Evolutionary conservation across 2,329 filamentous ascomycete species (phyloP).

Genomic region (Colletotrichum destructivum): DNA sequence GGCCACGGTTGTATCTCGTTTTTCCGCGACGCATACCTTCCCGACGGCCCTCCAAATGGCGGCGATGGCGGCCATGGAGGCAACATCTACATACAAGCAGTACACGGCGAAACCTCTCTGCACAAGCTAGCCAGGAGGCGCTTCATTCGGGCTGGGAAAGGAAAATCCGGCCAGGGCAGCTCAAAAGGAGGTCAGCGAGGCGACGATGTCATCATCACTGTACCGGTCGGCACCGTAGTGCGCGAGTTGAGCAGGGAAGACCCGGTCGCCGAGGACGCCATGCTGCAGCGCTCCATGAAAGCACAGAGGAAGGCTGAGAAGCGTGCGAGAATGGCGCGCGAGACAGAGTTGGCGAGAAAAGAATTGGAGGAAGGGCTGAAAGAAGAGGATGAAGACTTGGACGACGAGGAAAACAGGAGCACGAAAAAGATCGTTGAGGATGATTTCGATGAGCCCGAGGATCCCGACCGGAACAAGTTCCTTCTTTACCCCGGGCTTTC

Average conservation of each 20-base stretch:
- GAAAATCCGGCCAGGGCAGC: slow-evolving; percentile 85
- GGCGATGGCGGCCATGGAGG: slow-evolving; percentile 95
- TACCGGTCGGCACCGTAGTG: slow-evolving; percentile 93
- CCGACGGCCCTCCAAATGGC: slow-evolving; percentile 92
- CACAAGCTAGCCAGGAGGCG: slow-evolving; percentile 89
- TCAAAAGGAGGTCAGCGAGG: slow-evolving; percentile 83
- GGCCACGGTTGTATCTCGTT: slow-evolving; percentile 97
- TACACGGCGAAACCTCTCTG: slow-evolving; percentile 90
- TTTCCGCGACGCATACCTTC: slow-evolving; percentile 89
- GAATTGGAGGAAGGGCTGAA: slow-evolving; percentile 39
- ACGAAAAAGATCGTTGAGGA: slow-evolving; percentile 43
- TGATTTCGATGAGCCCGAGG: slow-evolving; percentile 58
- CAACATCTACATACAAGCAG: slow-evolving; percentile 93
- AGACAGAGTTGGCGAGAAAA: slow-evolving; percentile 34
- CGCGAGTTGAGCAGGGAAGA: slow-evolving; percentile 86
- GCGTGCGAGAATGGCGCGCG: slow-evolving; percentile 23
- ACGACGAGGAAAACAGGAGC: slow-evolving; percentile 16
- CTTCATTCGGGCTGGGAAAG: slow-evolving; percentile 80
- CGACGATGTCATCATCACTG: slow-evolving; percentile 88
- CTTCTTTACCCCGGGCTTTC: slow-evolving; percentile 86
- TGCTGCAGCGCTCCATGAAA: slow-evolving; percentile 45
- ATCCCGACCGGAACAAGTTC: slow-evolving; percentile 79
- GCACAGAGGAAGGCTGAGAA: slow-evolving; percentile 35
- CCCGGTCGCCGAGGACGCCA: slow-evolving; percentile 77
- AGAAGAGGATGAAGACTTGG: slow-evolving; percentile 29